Conservation (phyloP, 805 yeast genomes). For the Ogataea degrootiae region DNA sequence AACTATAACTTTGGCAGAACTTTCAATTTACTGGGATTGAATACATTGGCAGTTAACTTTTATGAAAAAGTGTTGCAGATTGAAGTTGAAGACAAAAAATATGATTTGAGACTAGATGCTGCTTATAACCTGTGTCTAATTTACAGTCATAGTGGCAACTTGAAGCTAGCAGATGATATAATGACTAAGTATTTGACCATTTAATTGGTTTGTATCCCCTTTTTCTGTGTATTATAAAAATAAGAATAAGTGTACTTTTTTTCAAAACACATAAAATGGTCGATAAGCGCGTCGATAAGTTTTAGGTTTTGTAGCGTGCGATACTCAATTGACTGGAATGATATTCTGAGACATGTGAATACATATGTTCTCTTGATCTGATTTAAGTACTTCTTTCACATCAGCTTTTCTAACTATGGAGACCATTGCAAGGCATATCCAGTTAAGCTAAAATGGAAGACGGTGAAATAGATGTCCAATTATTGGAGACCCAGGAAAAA, state of each 20-base stretch:
- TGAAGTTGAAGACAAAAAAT: constrained; percentile 38
- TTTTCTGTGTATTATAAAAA: background rate
- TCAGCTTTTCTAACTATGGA: too few relatives aligned
- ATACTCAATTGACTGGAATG: background rate
- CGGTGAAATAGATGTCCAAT: background rate
- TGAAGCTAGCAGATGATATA: constrained; percentile 54
- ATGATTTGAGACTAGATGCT: constrained; percentile 65
- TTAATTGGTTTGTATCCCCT: constrained; percentile 32
- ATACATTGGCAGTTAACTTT: constrained; percentile 65
- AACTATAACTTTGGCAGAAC: constrained; percentile 79
- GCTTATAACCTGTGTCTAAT: constrained; percentile 81
- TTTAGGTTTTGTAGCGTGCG: too few relatives aligned
- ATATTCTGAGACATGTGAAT: background rate
- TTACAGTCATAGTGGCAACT: constrained; percentile 72
- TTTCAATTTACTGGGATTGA: constrained; percentile 78
- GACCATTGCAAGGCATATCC: too few relatives aligned
- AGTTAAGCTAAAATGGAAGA: background rate
- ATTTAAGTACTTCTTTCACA: background rate
- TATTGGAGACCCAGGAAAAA: background rate
- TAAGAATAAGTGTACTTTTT: background rate
- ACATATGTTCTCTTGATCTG: background rate
- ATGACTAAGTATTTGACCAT: constrained; percentile 56
- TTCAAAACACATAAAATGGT: background rate
- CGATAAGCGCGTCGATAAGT: background rate
- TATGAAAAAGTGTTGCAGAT: constrained; percentile 62